Conservation (phyloP, 164 flowering plant genomes). For the Vitis rupestris region DNA sequence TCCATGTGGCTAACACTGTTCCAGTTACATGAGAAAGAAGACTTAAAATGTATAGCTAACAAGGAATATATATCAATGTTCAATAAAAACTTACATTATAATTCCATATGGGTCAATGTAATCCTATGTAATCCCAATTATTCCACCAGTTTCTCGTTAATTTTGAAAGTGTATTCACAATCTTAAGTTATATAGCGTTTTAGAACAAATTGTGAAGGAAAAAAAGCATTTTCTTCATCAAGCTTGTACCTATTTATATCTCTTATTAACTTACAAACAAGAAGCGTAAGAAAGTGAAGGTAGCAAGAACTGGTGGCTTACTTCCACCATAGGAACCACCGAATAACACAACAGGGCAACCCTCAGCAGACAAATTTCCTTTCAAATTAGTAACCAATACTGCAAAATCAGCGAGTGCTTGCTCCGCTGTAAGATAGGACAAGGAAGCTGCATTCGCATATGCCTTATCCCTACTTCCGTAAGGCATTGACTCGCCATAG, state of each 20-base stretch:
- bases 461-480: slow-evolving; percentile 69
- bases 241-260: no score
- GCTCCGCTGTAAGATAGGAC: slow-evolving; percentile 76
- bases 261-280: no score
- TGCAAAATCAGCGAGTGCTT: slow-evolving; percentile 87
- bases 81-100: slow-evolving; percentile 1
- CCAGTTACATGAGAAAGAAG: slow-evolving; percentile 9
- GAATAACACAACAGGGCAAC: slow-evolving; percentile 78
- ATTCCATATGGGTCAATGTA: no score
- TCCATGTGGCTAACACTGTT: slow-evolving; percentile 95
- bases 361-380: slow-evolving; percentile 68
- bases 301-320: slow-evolving; percentile 27
- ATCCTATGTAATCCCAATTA: no score
- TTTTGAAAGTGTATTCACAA: no score
- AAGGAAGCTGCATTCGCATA: slow-evolving; percentile 62
- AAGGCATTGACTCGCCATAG: slow-evolving; percentile 94
- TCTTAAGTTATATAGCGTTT: no score
- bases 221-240: no score
- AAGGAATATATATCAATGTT: neutral
- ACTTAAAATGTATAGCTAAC: neutral
- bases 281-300: neutral
- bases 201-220: no score
- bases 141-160: no score
- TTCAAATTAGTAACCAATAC: slow-evolving; percentile 71
- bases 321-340: slow-evolving; percentile 99